Percentiles rank a stretch among this genome's conserved stretches.
These are phyloP conservation scores for Neopestalotiopsis clavispora DNA, from an alignment of 2,329 filamentous ascomycete species.

Conservation along the genomic window DNA sequence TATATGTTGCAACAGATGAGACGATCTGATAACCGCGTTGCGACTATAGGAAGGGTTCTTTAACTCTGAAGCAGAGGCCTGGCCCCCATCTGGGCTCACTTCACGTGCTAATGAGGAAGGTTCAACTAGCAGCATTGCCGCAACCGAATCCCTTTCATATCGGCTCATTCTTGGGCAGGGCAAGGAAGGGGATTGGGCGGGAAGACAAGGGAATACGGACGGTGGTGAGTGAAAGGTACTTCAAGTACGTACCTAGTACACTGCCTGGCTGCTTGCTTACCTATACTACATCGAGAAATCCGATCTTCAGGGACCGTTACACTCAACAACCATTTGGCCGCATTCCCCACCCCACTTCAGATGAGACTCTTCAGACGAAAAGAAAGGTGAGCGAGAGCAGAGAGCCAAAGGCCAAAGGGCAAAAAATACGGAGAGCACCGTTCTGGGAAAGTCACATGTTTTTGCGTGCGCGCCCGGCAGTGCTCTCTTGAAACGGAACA, in stretches of 20 bases:
- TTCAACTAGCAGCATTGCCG: background rate
- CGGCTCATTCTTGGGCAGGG: background rate
- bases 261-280: too few species aligned
- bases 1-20: slow-evolving; percentile 9
- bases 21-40: slow-evolving; percentile 6
- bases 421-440: background rate
- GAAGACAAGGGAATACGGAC: background rate
- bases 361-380: background rate
- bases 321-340: background rate
- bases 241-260: background rate
- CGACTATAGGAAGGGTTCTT: background rate
- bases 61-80: background rate
- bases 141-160: background rate
- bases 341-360: background rate
- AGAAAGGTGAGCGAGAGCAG: too few species aligned
- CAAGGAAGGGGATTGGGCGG: too few species aligned
- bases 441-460: slow-evolving; percentile 8
- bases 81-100: background rate
- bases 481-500: background rate
- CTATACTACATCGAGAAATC: background rate
- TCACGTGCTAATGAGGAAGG: slow-evolving; percentile 2
- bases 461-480: background rate
- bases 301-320: slow-evolving; percentile 3
- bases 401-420: background rate
- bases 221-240: background rate